These are phyloP conservation scores for Solanum ossicruentum DNA, from an alignment of 257 asterid species.

Conservation along the genomic window DNA sequence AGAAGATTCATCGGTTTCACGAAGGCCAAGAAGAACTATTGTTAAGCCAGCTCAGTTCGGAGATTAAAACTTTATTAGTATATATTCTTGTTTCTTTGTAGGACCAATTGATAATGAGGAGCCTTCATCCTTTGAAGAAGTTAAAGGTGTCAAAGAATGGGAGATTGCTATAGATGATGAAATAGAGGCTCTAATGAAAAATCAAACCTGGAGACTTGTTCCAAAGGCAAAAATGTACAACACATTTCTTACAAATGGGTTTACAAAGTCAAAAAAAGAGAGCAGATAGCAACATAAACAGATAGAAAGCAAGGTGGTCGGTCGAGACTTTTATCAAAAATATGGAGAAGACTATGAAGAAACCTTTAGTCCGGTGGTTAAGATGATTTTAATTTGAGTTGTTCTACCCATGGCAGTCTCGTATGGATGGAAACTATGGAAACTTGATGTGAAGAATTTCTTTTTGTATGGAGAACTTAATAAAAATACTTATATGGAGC, in stretches of 20 bases:
- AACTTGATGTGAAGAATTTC: not conserved
- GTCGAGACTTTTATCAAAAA: not conserved
- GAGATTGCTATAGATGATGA: not conserved
- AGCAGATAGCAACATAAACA: not conserved
- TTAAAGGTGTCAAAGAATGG: not conserved
- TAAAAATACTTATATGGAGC: too few species aligned
- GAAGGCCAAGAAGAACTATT: too few species aligned
- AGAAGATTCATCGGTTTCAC: not conserved
- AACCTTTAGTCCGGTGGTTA: not conserved
- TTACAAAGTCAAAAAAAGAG: not conserved
- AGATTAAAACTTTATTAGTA: too few species aligned
- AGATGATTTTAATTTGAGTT: not conserved
- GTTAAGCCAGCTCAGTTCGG: too few species aligned
- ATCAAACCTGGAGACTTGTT: not conserved
- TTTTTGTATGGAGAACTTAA: not conserved
- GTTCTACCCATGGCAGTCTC: not conserved
- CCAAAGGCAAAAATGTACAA: not conserved
- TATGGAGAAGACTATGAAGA: not conserved
- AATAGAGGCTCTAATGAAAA: too few species aligned
- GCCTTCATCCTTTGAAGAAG: not conserved
- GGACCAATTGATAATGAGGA: not conserved
- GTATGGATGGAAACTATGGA: not conserved
- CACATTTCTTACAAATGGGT: too few species aligned
- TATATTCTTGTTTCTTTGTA: not conserved
- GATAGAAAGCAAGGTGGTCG: not conserved